Base-by-base conservation (phyloP, 2,329 filamentous ascomycete species). In the Aspergillus caelatus region DNA sequence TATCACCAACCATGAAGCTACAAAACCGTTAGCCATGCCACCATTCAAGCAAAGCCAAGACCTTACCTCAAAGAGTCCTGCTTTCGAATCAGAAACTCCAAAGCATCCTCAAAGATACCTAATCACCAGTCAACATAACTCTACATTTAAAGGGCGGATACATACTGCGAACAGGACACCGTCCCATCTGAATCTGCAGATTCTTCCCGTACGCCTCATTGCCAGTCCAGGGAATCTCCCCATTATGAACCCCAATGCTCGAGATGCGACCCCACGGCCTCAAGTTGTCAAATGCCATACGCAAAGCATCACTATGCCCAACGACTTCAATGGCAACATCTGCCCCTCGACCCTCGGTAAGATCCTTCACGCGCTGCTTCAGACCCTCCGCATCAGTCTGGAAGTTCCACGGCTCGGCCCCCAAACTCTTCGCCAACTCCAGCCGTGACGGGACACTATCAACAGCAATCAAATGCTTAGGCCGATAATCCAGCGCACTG, bases 251-350 rank as follows among this genome's bases (percentile, higher is more conserved):
- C 1, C 90, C 90, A 59, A 93, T 90, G 71, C 88, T 91, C 62
- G 86, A 89, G 62, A 93, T 89, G 26, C 84, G 84, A 0, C 90
- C 90, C 81, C 89, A 93, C 0, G 90, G 89, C 58, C 91, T 83
- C 56, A 93, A 74, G n/a, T 92, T 74, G 41, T 92, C 89, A 74
- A 89, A 92, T 0, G 87, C 89, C 60, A 88, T 91, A 67, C 84
- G 85, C 68, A 93, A 77, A 0, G 90, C 90, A 26, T 86, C 83
- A 56, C 86, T 87, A 60, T 89, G 80, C 0, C 91, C 91, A 14
- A 93, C 91, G 7, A 91, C 89, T 74, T 93, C 91, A 61, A 97
- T 88, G 1, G 94, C 88, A 9, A 92, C 87, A 77, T 97, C 93
- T 9, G 93, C 93, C 1, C 93, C 93, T 30, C 93, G 84, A 1